Conservation (phyloP, 345 rosid genomes). For the Populus ilicifolia region DNA sequence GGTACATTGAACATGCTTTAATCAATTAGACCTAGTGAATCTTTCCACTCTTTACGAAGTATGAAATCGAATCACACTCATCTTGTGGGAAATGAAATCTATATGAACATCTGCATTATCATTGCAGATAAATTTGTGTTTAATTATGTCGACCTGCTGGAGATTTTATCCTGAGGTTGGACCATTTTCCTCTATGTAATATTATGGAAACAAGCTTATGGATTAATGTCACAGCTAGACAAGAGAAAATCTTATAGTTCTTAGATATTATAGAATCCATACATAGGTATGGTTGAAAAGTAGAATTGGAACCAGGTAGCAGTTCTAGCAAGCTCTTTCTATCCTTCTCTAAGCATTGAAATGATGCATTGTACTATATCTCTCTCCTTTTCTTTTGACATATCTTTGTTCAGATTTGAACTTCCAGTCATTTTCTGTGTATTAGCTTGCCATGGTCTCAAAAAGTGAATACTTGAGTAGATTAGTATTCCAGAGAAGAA, state of each 20-base stretch:
- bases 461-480: conserved; percentile 50
- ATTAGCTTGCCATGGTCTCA: conserved; percentile 53
- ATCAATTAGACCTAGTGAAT: neutral
- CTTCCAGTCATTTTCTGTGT: conserved; percentile 1
- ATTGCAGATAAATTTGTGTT: neutral
- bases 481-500: conserved; percentile 35
- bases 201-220: neutral
- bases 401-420: neutral
- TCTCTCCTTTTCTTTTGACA: neutral
- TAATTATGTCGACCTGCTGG: neutral
- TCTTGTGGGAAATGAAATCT: neutral
- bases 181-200: neutral
- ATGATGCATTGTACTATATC: neutral
- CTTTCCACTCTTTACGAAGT: neutral
- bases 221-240: neutral
- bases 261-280: neutral
- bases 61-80: neutral
- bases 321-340: neutral
- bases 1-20: conserved; percentile 22
- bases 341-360: neutral
- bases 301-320: neutral
- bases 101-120: neutral
- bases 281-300: too few species aligned
- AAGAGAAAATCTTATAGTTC: neutral
- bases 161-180: neutral